Evolutionary conservation across 1,139 yeast genomes (phyloP), one percentile per base, ranked within the genome.

Genomic region (Nakaseomyces sp.): DNA sequence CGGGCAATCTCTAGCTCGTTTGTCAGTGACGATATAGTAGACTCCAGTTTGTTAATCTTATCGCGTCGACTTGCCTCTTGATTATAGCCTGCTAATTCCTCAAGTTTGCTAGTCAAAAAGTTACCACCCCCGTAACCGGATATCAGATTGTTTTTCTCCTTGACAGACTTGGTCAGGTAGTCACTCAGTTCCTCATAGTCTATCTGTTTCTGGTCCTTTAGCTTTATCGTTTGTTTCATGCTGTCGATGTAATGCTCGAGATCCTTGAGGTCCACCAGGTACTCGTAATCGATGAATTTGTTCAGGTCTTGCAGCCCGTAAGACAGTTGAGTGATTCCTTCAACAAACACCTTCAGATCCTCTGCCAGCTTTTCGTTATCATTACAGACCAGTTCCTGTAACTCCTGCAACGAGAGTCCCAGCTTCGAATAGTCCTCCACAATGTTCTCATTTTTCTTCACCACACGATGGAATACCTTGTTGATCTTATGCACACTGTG

Each of bases 181-280:
- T 84, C 95, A 38, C 78, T 77, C 42, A 91, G 70, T 40, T 85
- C 95, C 58, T 91, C 96, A 55, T 83, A 78, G 62, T 91, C 98
- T 33, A 89, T 76, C 54, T 85, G 89, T 62, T 89, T 89, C 59
- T 87, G 91, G 58, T 91, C 98, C 51, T 91, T 87, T 45, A 85
- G 72, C 58, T 84, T 89, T 47, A 91, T 76, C 50, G 89, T 68
- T 47, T 75, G 77, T 53, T 87, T 84, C 54, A 91, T 72, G 26
- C 91, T 78, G 35, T 76, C 72, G 43, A 89, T 81, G 57, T 88
- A 91, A 64, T 85, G 89, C 50, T 91, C 87, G 66, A 93, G 74
- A 63, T 91, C 97, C 53, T 85, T 81, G 52, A 91, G 67, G 4
- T 94, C 78, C 2, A 87, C 86, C 45, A 88, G 70, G 56, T 87